Evolutionary conservation across 2,329 filamentous ascomycete species (phyloP), one percentile per base, ranked within the genome.

Genomic region (Verticillium albo-atrum): DNA sequence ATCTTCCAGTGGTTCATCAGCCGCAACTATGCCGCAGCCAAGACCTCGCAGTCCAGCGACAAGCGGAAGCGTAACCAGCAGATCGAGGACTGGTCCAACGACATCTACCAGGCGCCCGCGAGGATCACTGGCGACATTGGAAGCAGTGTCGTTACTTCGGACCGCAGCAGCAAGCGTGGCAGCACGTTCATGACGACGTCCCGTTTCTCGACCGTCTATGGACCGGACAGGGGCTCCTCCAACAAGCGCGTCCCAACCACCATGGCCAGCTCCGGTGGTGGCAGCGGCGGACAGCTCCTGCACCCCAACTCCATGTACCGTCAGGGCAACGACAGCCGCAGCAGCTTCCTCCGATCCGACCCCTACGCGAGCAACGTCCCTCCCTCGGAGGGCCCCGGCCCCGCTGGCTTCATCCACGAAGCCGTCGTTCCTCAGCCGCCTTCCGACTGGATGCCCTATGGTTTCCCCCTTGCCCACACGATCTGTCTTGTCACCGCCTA

Each of bases 71-170:
- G 95, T 61, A 89, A 93, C 66, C 87, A 89, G 67, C 92, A 98
- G 76, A 99, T 99, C 65, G 95, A 99, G 74, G 94, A 97, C 68
- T 99, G 95, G 95, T 89, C 89, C 15, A 91, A 98, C 65, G 95
- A 99, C 70, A 99, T 99, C 68, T 98, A 99, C 74, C 90, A 92
- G 51, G 90, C 94, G 3, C 92, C 92, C 26, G 88, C 89, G 58
- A 90, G 92, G 65, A 81, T 97, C 64, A 84, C 89, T 3, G 95
- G 87, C 20, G 86, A 97, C 67, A 78, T 89, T 50, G 84, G 85
- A 60, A 89, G 85, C 68, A 88, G 84, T 55, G 83, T 86, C 61
- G 82, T 81, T 12, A 75, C 78, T 56, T 86, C 83, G 42, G 80
- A 83, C 15, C 92, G 94, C 64, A 84, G 90, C 57, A 82, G 79